These are phyloP conservation scores for Ophiostoma novo-ulmi DNA, from an alignment of 2,329 filamentous ascomycete genomes.

Conservation along the genomic window DNA sequence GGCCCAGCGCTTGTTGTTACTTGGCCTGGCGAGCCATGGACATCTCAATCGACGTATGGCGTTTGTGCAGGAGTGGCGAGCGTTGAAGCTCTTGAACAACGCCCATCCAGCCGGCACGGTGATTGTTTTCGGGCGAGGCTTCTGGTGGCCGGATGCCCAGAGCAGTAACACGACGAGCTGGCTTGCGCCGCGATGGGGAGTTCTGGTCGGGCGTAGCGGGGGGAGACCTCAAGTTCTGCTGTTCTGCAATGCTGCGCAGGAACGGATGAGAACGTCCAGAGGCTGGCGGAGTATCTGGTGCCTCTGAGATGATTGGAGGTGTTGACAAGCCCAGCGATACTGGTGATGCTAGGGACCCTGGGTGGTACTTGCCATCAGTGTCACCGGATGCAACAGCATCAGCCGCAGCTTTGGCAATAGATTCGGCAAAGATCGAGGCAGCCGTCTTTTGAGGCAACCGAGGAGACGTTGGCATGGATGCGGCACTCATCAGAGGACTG, in stretches of 20 bases:
- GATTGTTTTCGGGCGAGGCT: constrained; percentile 43
- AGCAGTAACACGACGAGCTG: constrained; percentile 50
- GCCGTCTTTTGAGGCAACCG: constrained; percentile 34
- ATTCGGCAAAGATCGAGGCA: constrained; percentile 24
- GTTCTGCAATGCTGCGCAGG: constrained; percentile 16
- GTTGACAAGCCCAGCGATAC: background rate
- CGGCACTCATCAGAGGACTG: constrained; percentile 19
- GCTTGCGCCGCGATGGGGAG: constrained; percentile 41
- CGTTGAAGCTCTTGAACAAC: constrained; percentile 59
- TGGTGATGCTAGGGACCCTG: constrained; percentile 1
- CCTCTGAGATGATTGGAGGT: background rate
- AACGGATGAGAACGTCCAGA: constrained; percentile 20
- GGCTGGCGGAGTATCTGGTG: constrained; percentile 13
- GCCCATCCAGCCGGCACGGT: constrained; percentile 56
- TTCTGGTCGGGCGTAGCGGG: constrained; percentile 15
- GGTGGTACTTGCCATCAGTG: constrained; percentile 19
- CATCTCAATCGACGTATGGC: constrained; percentile 58
- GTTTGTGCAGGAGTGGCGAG: constrained; percentile 56
- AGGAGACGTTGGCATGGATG: constrained; percentile 23
- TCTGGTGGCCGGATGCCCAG: constrained; percentile 39
- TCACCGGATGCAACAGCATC: constrained; percentile 19
- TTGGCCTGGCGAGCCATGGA: constrained; percentile 40
- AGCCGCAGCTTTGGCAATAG: constrained; percentile 21
- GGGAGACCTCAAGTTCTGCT: constrained; percentile 15
- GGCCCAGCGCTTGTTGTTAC: background rate